Conservation (phyloP, 2,329 filamentous ascomycete species). For the Penicillium sp. region DNA sequence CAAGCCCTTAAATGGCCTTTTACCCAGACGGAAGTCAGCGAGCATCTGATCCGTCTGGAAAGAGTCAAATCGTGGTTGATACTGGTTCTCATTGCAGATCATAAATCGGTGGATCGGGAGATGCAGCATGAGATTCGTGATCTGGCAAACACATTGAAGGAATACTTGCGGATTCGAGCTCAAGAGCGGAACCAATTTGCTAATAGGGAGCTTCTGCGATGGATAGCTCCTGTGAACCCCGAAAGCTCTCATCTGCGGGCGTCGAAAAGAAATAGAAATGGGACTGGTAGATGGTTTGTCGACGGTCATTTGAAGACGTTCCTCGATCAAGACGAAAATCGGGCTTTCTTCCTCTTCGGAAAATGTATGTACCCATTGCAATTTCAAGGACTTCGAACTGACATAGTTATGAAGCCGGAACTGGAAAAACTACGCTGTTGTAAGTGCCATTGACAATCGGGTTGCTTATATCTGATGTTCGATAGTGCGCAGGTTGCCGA, state of each 20-base stretch:
- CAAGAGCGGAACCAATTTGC: constrained; percentile 14
- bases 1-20: constrained; percentile 24
- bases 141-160: constrained; percentile 14
- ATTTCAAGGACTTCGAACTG: background rate
- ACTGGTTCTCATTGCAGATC: constrained; percentile 23
- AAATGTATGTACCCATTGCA: constrained; percentile 17
- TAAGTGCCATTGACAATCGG: background rate
- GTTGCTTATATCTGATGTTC: background rate
- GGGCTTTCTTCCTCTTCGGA: constrained; percentile 17
- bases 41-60: constrained; percentile 17
- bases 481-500: constrained; percentile 20
- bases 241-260: constrained; percentile 18
- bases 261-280: constrained; percentile 8
- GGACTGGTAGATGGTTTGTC: constrained; percentile 22
- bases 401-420: constrained; percentile 14
- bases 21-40: constrained; percentile 17
- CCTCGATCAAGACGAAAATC: constrained; percentile 4
- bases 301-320: constrained; percentile 15
- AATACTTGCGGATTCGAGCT: constrained; percentile 17
- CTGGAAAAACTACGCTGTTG: constrained; percentile 24
- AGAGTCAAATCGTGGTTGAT: constrained; percentile 26
- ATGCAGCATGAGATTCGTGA: constrained; percentile 17
- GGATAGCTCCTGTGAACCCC: constrained; percentile 23
- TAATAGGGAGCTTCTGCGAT: constrained; percentile 16
- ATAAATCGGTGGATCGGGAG: constrained; percentile 14